phyloP scores from a whole-genome alignment of 306 rosid genomes.

The Luffa acutangula region DNA sequence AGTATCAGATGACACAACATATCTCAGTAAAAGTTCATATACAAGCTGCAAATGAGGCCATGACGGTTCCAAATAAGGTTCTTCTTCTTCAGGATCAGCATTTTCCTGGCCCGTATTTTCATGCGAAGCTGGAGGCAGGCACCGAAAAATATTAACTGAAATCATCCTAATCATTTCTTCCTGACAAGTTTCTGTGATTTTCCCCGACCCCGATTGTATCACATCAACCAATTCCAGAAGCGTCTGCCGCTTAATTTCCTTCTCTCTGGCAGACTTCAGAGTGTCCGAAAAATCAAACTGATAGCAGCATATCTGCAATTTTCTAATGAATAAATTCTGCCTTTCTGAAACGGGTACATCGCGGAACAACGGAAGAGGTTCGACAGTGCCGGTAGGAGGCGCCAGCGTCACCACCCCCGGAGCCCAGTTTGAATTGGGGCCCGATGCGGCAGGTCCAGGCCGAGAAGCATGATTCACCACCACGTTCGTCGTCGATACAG shows the following conservation, averaged over 20 bases:
- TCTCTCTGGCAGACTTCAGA: constrained; percentile 58
- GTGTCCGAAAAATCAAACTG: constrained; percentile 68
- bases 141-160: constrained; percentile 74
- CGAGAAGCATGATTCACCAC: constrained; percentile 70
- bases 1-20: constrained; percentile 82
- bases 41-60: constrained; percentile 97
- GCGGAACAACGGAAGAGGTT: constrained; percentile 56
- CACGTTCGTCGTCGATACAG: constrained; percentile 34
- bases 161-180: constrained; percentile 90
- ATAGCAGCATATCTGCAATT: constrained; percentile 58
- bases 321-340: constrained; percentile 52
- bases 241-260: constrained; percentile 77
- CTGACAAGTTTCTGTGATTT: constrained; percentile 70
- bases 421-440: constrained; percentile 12
- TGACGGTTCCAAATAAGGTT: constrained; percentile 63
- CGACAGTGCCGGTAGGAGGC: constrained; percentile 49
- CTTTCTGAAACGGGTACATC: constrained; percentile 60
- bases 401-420: not conserved
- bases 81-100: constrained; percentile 86
- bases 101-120: constrained; percentile 77
- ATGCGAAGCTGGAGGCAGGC: constrained; percentile 73
- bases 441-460: constrained; percentile 24
- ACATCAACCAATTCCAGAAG: constrained; percentile 80
- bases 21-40: constrained; percentile 79
- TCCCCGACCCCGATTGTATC: constrained; percentile 87